These are phyloP conservation scores for Penicillium sp. DNA, from an alignment of 2,329 filamentous ascomycete species.

Conservation along the genomic window DNA sequence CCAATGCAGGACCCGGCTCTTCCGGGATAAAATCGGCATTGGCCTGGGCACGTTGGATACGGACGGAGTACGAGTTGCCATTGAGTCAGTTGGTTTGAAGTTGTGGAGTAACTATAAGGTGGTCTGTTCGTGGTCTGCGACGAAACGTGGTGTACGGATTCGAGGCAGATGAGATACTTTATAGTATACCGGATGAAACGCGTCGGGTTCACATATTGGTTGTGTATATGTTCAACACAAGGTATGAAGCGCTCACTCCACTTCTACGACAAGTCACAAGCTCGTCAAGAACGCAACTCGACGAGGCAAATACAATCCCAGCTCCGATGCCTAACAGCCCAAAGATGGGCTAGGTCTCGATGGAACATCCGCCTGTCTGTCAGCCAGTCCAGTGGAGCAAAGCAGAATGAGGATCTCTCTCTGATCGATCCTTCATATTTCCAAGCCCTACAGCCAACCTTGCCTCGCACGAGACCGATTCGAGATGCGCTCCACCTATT, in stretches of 20 bases:
- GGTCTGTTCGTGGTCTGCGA: not conserved
- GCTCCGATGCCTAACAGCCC: not conserved
- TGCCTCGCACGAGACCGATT: constrained; percentile 1
- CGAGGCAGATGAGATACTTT: not conserved
- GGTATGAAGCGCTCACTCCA: too few species aligned
- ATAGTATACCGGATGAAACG: not conserved
- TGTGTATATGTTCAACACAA: not conserved
- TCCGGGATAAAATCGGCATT: not conserved
- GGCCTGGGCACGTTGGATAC: constrained; percentile 1
- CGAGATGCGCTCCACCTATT: not conserved
- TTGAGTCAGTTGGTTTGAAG: not conserved
- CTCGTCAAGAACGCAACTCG: not conserved
- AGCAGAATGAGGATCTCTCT: constrained; percentile 4
- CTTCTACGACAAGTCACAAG: not conserved
- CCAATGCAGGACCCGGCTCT: constrained; percentile 1
- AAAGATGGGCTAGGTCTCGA: not conserved
- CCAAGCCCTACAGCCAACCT: not conserved
- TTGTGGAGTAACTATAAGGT: not conserved
- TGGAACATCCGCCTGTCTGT: not conserved
- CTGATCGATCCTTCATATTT: constrained; percentile 4
- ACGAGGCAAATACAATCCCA: too few species aligned
- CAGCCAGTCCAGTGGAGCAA: not conserved
- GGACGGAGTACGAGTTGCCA: constrained; percentile 1
- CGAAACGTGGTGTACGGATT: not conserved
- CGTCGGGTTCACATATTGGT: too few species aligned